Base-by-base conservation (phyloP, 345 rosid species). In the Eucalyptus tenuipes region DNA sequence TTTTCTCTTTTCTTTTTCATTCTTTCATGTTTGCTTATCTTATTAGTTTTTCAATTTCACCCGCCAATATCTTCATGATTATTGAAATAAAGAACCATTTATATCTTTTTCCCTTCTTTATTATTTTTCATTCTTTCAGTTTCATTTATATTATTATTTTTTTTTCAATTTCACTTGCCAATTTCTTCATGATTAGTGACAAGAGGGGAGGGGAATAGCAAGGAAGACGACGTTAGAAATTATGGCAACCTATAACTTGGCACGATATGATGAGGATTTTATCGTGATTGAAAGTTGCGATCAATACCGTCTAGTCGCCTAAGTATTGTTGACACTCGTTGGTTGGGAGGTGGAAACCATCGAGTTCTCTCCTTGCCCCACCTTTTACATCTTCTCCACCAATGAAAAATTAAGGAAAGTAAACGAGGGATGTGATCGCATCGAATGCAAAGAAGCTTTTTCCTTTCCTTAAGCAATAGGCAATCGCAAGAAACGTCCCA, bases 21-120 rank as follows among this genome's bases (percentile, higher is more conserved):
- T 52, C 1, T 7, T 52, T 18, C 10, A 7, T 18, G 5, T 52
- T 52, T 10, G 18, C 10, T 18, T 52, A 1, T 52, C 1, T 52
- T 18, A 18, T 52, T 52, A 18, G 7, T 4, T 52, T 52, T 18
- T 20, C 57, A 52, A 20, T 52, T 52, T 52, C 25, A 52, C 25
- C 25, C 25, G 1, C 5, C 25, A 8, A 3, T 52, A 18, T 52
- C 57, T 52, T 64, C 3, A 1, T 1, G 6, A 4, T 2, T n/a
- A 64, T 4, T 13, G 40, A 64, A 64, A 64, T 64, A 18, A 52
- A 22, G 3, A 4, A 55, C 12, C 29, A 55, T 55, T 9, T 22
- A 24, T 55, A 20, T 55, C 1, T 20, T 55, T 22, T 55, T 55
- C 29, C 5, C 13, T 22, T 55, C 2, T 53, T 2, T 16, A 3